A percentile compares a stretch with the other conserved stretches of the same genome.
Evolutionary conservation across 208 protist genomes (phyloP).

Genomic region (Wallacemonas sp.): DNA sequence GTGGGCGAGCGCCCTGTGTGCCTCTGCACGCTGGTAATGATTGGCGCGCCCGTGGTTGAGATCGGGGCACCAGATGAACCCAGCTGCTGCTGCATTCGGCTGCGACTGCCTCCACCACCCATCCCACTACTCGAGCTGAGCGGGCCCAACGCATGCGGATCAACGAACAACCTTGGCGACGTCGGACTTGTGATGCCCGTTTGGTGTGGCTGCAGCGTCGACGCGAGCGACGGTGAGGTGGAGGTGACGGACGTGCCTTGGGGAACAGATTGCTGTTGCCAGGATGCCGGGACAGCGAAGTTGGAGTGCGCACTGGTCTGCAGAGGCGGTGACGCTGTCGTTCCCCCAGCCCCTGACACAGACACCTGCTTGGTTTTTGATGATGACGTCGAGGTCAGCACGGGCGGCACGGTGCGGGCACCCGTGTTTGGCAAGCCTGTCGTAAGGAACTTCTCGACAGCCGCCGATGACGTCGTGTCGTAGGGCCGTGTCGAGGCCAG

Average conservation of each 20-base stretch:
- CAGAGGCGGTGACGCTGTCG: not conserved
- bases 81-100: no score
- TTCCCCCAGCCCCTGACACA: no score
- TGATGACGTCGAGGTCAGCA: no score
- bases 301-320: conserved; percentile 29
- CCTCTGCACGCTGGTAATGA: not conserved
- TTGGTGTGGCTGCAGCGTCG: not conserved
- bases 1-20: conserved; percentile 8
- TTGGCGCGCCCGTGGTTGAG: not conserved
- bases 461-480: conserved; percentile 17
- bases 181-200: not conserved
- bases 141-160: not conserved
- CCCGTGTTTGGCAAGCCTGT: conserved; percentile 3
- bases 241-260: not conserved
- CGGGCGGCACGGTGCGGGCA: not conserved
- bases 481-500: conserved; percentile 45
- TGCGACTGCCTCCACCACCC: no score
- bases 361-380: no score
- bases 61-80: no score
- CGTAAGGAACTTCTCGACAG: conserved; percentile 45
- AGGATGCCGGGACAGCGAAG: conserved; percentile 26
- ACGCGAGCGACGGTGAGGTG: conserved; percentile 4
- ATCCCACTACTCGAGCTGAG: no score
- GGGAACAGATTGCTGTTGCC: not conserved
- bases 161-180: not conserved